Conservation (phyloP, 2,329 filamentous ascomycete genomes). For the Pseudocercospora musae region DNA sequence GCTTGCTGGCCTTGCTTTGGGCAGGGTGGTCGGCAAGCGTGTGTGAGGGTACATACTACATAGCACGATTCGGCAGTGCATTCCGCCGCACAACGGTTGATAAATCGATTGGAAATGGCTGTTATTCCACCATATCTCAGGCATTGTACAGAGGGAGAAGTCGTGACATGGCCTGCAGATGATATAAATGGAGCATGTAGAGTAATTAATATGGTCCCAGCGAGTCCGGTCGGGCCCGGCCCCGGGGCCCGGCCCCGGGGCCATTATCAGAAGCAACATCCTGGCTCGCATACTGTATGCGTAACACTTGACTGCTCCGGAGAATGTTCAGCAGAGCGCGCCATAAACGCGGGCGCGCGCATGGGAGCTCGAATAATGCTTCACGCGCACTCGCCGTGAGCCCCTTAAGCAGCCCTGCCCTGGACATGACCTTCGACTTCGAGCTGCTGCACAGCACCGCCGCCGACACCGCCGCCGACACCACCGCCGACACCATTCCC, state of each 20-base stretch:
- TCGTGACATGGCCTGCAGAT: neutral
- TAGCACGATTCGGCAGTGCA: neutral
- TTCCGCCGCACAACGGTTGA: neutral
- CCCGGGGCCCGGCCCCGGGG: too few relatives aligned
- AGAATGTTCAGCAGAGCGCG: constrained; percentile 11
- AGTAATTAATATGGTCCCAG: neutral
- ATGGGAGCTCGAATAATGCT: constrained; percentile 1
- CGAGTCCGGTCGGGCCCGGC: too few relatives aligned
- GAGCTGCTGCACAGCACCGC: constrained; percentile 22
- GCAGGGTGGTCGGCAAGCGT: too few relatives aligned
- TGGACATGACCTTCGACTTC: constrained; percentile 31
- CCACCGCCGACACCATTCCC: constrained; percentile 4
- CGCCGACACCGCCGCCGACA: constrained; percentile 5
- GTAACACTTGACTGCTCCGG: neutral
- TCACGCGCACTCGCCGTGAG: constrained; percentile 18
- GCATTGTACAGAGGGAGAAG: too few relatives aligned
- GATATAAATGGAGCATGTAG: neutral
- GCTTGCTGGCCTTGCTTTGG: neutral
- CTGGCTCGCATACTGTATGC: constrained; percentile 5
- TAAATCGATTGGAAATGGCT: too few relatives aligned
- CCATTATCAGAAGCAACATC: constrained; percentile 1
- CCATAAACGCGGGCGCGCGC: constrained; percentile 3
- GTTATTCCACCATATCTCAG: too few relatives aligned
- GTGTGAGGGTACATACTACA: too few relatives aligned
- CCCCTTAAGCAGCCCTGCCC: constrained; percentile 18